Evolutionary conservation across 2,329 filamentous ascomycete genomes (phyloP).

Genomic region (Talaromyces sp.): DNA sequence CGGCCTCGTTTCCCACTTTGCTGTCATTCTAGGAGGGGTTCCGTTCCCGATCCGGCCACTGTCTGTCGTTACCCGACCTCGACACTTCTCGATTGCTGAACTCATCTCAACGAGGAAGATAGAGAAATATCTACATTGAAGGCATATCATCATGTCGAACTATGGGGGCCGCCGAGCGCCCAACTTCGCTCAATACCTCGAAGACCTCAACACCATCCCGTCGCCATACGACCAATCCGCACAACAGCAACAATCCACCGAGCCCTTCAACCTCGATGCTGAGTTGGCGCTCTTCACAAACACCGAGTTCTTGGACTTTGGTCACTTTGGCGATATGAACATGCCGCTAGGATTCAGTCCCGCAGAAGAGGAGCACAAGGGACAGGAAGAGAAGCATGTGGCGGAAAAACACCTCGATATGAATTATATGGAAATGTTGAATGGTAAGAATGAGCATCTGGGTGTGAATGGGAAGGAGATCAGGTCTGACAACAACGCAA

Average conservation of each 20-base stretch:
- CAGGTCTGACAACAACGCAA: slow-evolving; percentile 19
- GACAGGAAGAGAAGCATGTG: slow-evolving; percentile 22
- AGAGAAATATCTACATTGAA: background rate
- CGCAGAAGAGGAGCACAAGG: slow-evolving; percentile 28
- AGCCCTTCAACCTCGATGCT: slow-evolving; percentile 63
- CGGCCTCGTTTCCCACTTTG: background rate
- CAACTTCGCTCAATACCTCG: slow-evolving; percentile 87
- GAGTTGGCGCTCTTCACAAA: slow-evolving; percentile 79
- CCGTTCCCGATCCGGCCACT: background rate
- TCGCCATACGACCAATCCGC: slow-evolving; percentile 61
- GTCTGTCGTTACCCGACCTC: background rate
- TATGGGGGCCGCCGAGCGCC: slow-evolving; percentile 74
- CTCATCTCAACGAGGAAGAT: background rate
- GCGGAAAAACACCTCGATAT: slow-evolving; percentile 30
- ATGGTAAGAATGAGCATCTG: slow-evolving; percentile 33
- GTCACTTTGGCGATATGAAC: slow-evolving; percentile 43
- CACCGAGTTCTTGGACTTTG: slow-evolving; percentile 76
- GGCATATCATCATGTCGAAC: slow-evolving; percentile 58
- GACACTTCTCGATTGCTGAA: background rate
- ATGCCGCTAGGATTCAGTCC: slow-evolving; percentile 30
- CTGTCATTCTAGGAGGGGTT: slow-evolving; percentile 2
- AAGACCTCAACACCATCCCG: slow-evolving; percentile 72
- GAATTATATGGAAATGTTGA: slow-evolving; percentile 42
- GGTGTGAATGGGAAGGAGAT: background rate
- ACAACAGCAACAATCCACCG: slow-evolving; percentile 52